A percentile compares a stretch with the other conserved stretches of the same genome.
Conservation (phyloP, 1,139 yeast species). For the Ogataea hybrid region DNA sequence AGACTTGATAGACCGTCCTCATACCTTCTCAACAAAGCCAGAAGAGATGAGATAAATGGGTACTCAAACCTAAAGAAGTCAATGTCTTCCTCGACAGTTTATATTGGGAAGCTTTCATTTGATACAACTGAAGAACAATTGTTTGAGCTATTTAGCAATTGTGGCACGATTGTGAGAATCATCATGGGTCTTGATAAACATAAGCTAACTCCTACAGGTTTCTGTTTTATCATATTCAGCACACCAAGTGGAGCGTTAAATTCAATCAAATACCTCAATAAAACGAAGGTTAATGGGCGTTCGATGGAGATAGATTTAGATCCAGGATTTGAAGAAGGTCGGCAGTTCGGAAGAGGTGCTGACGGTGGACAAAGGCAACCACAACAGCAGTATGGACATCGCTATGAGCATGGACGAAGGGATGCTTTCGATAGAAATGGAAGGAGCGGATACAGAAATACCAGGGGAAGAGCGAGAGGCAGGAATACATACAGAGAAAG, state of each 20-base stretch:
- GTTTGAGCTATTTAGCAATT: slow-evolving; percentile 75
- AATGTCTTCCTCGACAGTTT: slow-evolving; percentile 68
- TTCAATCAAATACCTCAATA: slow-evolving; percentile 77
- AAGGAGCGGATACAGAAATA: slow-evolving; percentile 35
- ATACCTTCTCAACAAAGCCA: slow-evolving; percentile 74
- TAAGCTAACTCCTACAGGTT: slow-evolving; percentile 91
- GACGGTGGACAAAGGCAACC: slow-evolving; percentile 74
- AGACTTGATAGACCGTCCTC: slow-evolving; percentile 78
- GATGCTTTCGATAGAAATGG: slow-evolving; percentile 11
- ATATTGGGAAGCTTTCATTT: slow-evolving; percentile 83
- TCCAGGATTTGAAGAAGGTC: slow-evolving; percentile 91
- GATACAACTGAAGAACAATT: slow-evolving; percentile 94
- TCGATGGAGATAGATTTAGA: slow-evolving; percentile 81
- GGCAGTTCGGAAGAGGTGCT: slow-evolving; percentile 91
- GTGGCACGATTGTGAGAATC: slow-evolving; percentile 74
- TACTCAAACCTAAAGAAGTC: slow-evolving; percentile 60
- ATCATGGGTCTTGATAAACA: slow-evolving; percentile 93
- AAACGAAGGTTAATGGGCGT: slow-evolving; percentile 80
- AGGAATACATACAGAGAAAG: slow-evolving; percentile 17
- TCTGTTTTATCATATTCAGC: slow-evolving; percentile 82
- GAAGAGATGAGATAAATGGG: slow-evolving; percentile 40
- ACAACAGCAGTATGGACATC: slow-evolving; percentile 18
- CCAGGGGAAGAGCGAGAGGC: slow-evolving; percentile 20
- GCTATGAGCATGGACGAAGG: slow-evolving; percentile 22
- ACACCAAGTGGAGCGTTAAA: slow-evolving; percentile 68